phyloP scores from a whole-genome alignment of 176 grass and related monocot genomes.

The Eragrostis curvula region DNA sequence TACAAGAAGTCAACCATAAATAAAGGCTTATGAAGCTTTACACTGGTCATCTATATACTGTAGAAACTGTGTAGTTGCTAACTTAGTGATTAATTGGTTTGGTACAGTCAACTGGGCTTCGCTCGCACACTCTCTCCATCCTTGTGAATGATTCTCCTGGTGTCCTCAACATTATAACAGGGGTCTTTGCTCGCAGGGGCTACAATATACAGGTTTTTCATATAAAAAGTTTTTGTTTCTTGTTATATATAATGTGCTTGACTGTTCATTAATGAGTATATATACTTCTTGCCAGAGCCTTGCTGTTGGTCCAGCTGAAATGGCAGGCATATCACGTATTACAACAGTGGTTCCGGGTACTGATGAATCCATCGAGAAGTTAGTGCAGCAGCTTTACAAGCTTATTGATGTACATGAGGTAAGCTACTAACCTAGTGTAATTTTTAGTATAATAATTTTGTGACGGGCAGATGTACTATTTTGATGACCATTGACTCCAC shows the following conservation, averaged over 20 bases:
- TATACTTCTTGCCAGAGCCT: conserved; percentile 67
- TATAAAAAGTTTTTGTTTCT: conserved; percentile 1
- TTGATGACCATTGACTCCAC: conserved; percentile 23
- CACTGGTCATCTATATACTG: background rate
- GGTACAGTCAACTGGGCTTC: conserved; percentile 69
- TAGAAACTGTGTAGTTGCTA: conserved; percentile 29
- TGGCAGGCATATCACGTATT: conserved; percentile 82
- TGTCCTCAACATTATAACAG: conserved; percentile 93
- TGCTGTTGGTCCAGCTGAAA: conserved; percentile 89
- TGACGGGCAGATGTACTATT: conserved; percentile 1
- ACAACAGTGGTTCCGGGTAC: conserved; percentile 92
- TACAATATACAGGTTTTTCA: conserved; percentile 96
- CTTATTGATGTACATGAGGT: conserved; percentile 90
- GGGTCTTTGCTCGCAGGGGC: conserved; percentile 94
- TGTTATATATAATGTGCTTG: background rate
- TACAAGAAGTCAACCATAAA: conserved; percentile 22
- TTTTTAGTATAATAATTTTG: conserved; percentile 1
- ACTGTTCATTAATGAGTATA: conserved; percentile 25
- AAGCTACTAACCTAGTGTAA: conserved; percentile 20
- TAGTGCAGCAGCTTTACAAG: conserved; percentile 90
- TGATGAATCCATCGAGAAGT: conserved; percentile 79
- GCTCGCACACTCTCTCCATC: conserved; percentile 93
- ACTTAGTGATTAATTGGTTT: conserved; percentile 35
- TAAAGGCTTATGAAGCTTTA: conserved; percentile 11
- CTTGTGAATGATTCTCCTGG: conserved; percentile 90